phyloP scores from a whole-genome alignment of 495 filamentous ascomycete genomes.

The Trichoderma asperelloides region DNA sequence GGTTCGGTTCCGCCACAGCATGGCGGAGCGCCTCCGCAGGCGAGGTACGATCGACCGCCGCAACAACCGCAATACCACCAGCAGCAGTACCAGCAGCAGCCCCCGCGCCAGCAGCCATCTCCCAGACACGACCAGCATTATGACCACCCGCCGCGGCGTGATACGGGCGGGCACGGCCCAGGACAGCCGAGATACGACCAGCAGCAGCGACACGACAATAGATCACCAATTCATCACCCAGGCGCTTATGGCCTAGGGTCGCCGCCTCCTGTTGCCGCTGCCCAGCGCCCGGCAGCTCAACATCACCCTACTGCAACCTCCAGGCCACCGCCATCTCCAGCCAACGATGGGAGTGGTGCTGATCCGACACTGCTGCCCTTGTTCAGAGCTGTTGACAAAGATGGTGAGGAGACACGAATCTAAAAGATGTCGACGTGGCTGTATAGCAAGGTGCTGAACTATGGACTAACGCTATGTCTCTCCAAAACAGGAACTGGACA shows the following conservation, averaged over 20 bases:
- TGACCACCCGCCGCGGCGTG: constrained; percentile 25
- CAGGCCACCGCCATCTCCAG: constrained; percentile 56
- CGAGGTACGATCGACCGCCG: constrained; percentile 19
- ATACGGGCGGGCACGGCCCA: neutral
- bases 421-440: neutral
- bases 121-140: constrained; percentile 14
- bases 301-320: constrained; percentile 47
- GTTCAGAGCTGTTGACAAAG: constrained; percentile 86
- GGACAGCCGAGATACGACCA: constrained; percentile 13
- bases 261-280: constrained; percentile 33
- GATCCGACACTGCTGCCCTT: constrained; percentile 73
- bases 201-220: constrained; percentile 9
- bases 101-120: neutral
- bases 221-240: neutral
- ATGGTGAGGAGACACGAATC: constrained; percentile 38
- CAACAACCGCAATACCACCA: constrained; percentile 31
- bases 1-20: constrained; percentile 22
- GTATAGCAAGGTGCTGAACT: neutral
- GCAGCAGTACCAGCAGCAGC: constrained; percentile 19
- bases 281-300: constrained; percentile 39
- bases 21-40: constrained; percentile 17
- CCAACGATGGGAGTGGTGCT: constrained; percentile 48
- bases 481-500: constrained; percentile 55
- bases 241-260: constrained; percentile 16
- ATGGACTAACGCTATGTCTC: neutral